Evolutionary conservation across 495 filamentous ascomycete genomes (phyloP).

Genomic region (Lindgomyces ingoldianus): DNA sequence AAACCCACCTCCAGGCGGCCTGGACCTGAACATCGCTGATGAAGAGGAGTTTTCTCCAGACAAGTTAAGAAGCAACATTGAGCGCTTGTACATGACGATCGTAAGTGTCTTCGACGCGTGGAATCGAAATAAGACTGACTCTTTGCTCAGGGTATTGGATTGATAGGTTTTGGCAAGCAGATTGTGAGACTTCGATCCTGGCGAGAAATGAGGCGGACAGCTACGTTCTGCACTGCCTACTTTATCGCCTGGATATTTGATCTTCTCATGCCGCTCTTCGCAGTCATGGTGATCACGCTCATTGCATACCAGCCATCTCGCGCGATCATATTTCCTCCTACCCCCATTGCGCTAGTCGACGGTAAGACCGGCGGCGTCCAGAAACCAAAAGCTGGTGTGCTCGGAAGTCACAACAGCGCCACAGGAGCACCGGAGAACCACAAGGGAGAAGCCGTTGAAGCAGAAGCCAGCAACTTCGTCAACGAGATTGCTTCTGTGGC

Average conservation of each 20-base stretch:
- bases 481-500: conserved; percentile 74
- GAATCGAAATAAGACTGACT: conserved; percentile 6
- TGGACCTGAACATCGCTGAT: conserved; percentile 81
- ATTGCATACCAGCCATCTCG: conserved; percentile 68
- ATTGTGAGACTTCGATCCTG: conserved; percentile 77
- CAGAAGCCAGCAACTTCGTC: conserved; percentile 80
- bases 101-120: conserved; percentile 27
- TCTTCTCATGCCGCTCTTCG: conserved; percentile 65
- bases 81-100: conserved; percentile 82
- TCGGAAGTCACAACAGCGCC: conserved; percentile 74
- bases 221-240: conserved; percentile 68
- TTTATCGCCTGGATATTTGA: conserved; percentile 73
- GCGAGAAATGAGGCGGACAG: conserved; percentile 70
- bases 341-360: conserved; percentile 66
- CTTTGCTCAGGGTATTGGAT: conserved; percentile 55
- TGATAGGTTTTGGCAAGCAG: conserved; percentile 70
- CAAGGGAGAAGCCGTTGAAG: conserved; percentile 83
- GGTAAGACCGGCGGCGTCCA: conserved; percentile 64
- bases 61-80: conserved; percentile 77
- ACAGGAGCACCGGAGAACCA: conserved; percentile 83
- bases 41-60: conserved; percentile 86
- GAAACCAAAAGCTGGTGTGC: conserved; percentile 66
- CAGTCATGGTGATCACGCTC: conserved; percentile 60
- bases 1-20: conserved; percentile 54
- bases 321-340: conserved; percentile 70